These are phyloP conservation scores for Penicillium sp. DNA, from an alignment of 2,329 filamentous ascomycete genomes.

Conservation along the genomic window DNA sequence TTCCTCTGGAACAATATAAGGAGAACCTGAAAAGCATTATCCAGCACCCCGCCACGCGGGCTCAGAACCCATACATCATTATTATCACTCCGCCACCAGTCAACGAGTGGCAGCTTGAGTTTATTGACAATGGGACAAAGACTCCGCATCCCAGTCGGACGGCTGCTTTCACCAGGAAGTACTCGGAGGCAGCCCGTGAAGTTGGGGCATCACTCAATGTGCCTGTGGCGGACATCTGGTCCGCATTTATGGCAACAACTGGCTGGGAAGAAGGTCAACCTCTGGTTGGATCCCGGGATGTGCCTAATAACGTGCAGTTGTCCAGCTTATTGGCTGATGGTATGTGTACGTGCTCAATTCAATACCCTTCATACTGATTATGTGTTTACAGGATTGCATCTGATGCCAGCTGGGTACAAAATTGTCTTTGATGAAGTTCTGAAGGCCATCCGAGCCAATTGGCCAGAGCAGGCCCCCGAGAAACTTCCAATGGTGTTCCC, in stretches of 20 bases:
- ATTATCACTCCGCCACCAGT: slow-evolving; percentile 73
- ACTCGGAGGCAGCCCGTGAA: slow-evolving; percentile 60
- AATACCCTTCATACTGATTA: slow-evolving; percentile 4
- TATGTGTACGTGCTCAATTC: slow-evolving; percentile 20
- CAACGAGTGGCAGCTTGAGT: slow-evolving; percentile 64
- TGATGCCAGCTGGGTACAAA: slow-evolving; percentile 53
- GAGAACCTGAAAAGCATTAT: slow-evolving; percentile 67
- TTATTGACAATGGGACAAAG: slow-evolving; percentile 47
- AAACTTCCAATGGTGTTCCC: slow-evolving; percentile 51
- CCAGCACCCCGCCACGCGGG: slow-evolving; percentile 62
- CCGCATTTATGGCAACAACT: slow-evolving; percentile 64
- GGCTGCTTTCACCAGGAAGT: slow-evolving; percentile 59
- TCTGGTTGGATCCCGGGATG: slow-evolving; percentile 54
- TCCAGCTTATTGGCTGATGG: slow-evolving; percentile 53
- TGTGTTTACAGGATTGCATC: slow-evolving; percentile 49
- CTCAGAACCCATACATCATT: slow-evolving; percentile 69
- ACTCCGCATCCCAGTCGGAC: slow-evolving; percentile 51
- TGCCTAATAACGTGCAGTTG: slow-evolving; percentile 54
- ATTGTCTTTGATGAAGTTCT: slow-evolving; percentile 53
- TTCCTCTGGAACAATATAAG: slow-evolving; percentile 70
- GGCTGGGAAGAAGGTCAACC: slow-evolving; percentile 50
- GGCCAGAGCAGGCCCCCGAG: slow-evolving; percentile 53
- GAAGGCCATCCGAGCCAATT: slow-evolving; percentile 46
- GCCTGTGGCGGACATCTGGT: slow-evolving; percentile 73
- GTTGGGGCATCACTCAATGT: slow-evolving; percentile 54